These are phyloP conservation scores for Artomyces pyxidatus DNA, from an alignment of 768 basidiomycete species.

Conservation along the genomic window DNA sequence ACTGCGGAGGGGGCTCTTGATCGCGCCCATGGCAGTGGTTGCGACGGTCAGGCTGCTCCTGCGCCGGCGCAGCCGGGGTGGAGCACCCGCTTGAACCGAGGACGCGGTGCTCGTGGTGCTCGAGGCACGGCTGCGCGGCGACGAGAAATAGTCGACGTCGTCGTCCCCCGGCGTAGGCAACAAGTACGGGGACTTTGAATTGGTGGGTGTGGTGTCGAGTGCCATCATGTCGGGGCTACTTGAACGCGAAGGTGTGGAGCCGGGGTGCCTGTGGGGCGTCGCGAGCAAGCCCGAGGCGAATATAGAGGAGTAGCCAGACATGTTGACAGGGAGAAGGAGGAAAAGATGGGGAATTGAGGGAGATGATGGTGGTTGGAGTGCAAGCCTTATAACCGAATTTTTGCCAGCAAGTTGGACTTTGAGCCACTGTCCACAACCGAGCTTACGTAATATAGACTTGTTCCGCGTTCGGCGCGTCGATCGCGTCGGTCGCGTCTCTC, in stretches of 20 bases:
- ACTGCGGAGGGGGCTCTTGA: constrained; percentile 48
- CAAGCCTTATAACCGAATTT: no score
- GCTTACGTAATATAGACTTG: no score
- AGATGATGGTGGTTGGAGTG: no score
- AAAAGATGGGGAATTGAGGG: no score
- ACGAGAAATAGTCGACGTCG: constrained; percentile 19
- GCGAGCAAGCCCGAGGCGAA: constrained; percentile 68
- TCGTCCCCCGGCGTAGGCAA: constrained; percentile 18
- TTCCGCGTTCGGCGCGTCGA: no score
- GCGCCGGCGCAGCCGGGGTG: constrained; percentile 46
- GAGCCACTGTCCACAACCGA: no score
- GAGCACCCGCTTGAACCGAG: constrained; percentile 6
- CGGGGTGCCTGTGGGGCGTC: constrained; percentile 23
- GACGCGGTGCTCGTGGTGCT: constrained; percentile 15
- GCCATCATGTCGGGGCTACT: constrained; percentile 24
- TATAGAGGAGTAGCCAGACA: constrained; percentile 45
- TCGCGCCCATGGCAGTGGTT: constrained; percentile 44
- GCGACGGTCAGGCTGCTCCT: constrained; percentile 54
- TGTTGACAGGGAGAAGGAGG: no score
- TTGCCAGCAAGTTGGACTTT: no score
- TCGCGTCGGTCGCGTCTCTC: no score
- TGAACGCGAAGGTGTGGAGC: constrained; percentile 14
- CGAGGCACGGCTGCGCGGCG: constrained; percentile 22
- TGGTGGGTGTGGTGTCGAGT: constrained; percentile 30
- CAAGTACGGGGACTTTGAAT: constrained; percentile 11